A percentile compares a stretch with the other conserved stretches of the same genome.
These are phyloP conservation scores for Hapsidospora chrysogenum DNA, from an alignment of 495 filamentous ascomycete species.

Conservation along the genomic window DNA sequence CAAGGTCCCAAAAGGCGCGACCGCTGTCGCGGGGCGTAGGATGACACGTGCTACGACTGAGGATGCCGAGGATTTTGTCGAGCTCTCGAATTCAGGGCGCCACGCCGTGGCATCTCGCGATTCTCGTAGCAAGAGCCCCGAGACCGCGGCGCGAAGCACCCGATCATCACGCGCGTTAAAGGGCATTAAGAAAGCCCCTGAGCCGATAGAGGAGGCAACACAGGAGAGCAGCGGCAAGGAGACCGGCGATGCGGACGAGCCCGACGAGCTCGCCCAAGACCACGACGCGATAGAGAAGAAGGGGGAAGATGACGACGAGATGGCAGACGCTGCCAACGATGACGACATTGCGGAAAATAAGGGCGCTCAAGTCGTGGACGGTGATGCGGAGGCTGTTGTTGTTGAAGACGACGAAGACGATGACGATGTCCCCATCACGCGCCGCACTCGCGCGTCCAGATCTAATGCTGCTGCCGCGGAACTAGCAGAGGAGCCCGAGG, in stretches of 20 bases:
- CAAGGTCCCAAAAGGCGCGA: constrained; percentile 7
- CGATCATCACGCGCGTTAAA: constrained; percentile 45
- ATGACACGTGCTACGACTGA: constrained; percentile 28
- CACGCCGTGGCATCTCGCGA: constrained; percentile 41
- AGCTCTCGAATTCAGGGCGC: constrained; percentile 59
- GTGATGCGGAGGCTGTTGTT: constrained; percentile 19
- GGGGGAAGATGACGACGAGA: constrained; percentile 36
- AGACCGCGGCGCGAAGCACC: constrained; percentile 22
- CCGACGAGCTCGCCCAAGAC: constrained; percentile 5
- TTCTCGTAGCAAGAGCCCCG: constrained; percentile 46
- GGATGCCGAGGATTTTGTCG: constrained; percentile 24
- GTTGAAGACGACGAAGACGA: constrained; percentile 46
- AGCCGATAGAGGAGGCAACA: constrained; percentile 42
- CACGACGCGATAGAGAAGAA: constrained; percentile 11
- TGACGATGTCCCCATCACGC: constrained; percentile 42
- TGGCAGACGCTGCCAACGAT: constrained; percentile 41
- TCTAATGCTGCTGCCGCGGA: constrained; percentile 18
- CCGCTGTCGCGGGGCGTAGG: constrained; percentile 6
- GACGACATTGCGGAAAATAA: constrained; percentile 16
- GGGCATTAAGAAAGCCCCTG: constrained; percentile 40
- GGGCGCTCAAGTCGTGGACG: constrained; percentile 11
- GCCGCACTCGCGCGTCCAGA: constrained; percentile 27
- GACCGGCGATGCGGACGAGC: constrained; percentile 1
- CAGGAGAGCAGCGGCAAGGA: constrained; percentile 22
- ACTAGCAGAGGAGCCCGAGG: constrained; percentile 9